Base-by-base conservation (phyloP, 2,329 filamentous ascomycete genomes). In the Trichoderma koningiopsis region DNA sequence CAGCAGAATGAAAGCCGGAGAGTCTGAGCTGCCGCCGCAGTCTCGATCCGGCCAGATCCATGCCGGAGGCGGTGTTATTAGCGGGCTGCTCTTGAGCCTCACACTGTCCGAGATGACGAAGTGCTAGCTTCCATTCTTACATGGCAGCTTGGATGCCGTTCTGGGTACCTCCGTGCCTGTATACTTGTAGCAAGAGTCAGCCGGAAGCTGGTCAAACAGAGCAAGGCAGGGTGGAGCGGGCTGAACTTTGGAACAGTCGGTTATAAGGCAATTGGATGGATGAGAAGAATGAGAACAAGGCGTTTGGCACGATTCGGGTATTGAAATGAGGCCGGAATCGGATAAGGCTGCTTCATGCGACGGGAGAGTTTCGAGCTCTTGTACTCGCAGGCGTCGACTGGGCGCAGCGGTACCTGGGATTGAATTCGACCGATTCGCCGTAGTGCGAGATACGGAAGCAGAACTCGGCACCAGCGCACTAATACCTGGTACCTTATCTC, bases 251-350 rank as follows among this genome's bases (percentile, higher is more conserved):
- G 33, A 35, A 49, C 40, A 19, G n/a, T 29, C 27, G 55, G 33
- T 52, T 24, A n/a, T 19, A 47, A 67, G 47, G 47, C 49, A 31
- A 67, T 59, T 43, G 29, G 35, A 27, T 22, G 35, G 37, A 16
- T 7, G 31, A 29, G 29, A 27, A 47, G 27, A 47, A 29, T n/a
- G 43, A 58, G 62, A 56, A 43, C 16, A 43, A 43, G 49, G 64
- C 40, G 22, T 49, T 49, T 33, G 52, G 37, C 22, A 56, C 27
- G n/a, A 49, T 24, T 24, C 47, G 47, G 24, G 7, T 43, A n/a
- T 43, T 43, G 27, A 49, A 35, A 22, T 29, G 22, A 55, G 64
- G 55, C 64, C 64, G 64, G 29, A 67, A 67, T 67, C 64, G 64
- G 64, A 52, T 52, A 67, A 52, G 63, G 53, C 33, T 52, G 43